Base-by-base conservation (phyloP, 495 filamentous ascomycete genomes). In the Aspergillus saccharolyticus region DNA sequence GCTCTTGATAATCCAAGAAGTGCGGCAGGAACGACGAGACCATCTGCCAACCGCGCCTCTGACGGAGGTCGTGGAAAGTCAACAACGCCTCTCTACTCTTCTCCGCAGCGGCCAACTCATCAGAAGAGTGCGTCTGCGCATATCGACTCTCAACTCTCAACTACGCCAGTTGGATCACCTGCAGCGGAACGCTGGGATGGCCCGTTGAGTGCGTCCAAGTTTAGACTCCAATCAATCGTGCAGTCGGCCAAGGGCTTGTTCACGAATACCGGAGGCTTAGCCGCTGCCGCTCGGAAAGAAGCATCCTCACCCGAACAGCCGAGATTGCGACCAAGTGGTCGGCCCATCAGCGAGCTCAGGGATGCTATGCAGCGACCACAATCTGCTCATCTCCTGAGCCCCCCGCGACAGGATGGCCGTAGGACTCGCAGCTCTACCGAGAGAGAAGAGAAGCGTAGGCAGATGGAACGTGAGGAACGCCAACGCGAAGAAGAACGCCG, bases 121-220 rank as follows among this genome's bases (percentile, higher is more conserved):
- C 80, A 86, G 59, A 89, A 89, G 66, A 78, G 74, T 1, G 79
- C 84, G 43, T 88, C 87, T 3, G 78, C 83, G 2, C 83, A 86
- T 57, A 80, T 85, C 15, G 52, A 68, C 17, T 39, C 52, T 42
- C 76, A 74, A 12, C 65, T 71, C 28, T 79, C 85, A 22, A 85
- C 84, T 7, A 89, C 87, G 10, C 87, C 89, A 4, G 75, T 78
- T 20, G 88, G 87, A 45, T 90, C 89, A 14, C 89, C 89, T 18
- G 47, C 47, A 12, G 6, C 33, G n/a, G 82, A 82, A 55, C 81
- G 80, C 55, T 81, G 86, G 62, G 90, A 92, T 57, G 91, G 87
- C 46, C 89, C 90, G 6, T 69, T 96, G 24, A 96, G 89, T 66
- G 88, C 91, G 48, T 91, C 91, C 17, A 96, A 95, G 74, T 87